Base-by-base conservation (phyloP, 139 green algal genomes). In the Yamagishiella unicocca region DNA sequence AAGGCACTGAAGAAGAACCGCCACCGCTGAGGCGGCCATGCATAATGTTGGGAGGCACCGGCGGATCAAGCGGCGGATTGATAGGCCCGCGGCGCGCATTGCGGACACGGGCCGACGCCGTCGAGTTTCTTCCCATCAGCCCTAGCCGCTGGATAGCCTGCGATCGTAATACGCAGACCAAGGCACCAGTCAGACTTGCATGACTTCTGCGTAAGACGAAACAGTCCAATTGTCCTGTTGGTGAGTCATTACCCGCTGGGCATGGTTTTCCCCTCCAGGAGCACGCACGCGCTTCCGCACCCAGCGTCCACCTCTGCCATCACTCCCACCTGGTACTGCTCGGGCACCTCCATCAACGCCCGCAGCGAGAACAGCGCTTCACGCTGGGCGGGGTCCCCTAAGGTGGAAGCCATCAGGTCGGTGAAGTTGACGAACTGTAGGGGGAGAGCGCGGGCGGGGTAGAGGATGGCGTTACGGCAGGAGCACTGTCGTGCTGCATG, bases 261-360 rank as follows among this genome's bases (percentile, higher is more conserved):
- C n/a, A n/a, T n/a, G n/a, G n/a, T n/a, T n/a, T n/a, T n/a, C n/a
- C n/a, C n/a, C n/a, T n/a, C n/a, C n/a, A n/a, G n/a, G n/a, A n/a
- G n/a, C n/a, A n/a, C n/a, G n/a, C n/a, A n/a, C n/a, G n/a, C n/a
- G n/a, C n/a, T n/a, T n/a, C n/a, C n/a, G n/a, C n/a, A n/a, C n/a
- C n/a, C n/a, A n/a, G n/a, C n/a, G n/a, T n/a, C n/a, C n/a, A n/a
- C n/a, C n/a, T n/a, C n/a, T n/a, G n/a, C n/a, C n/a, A n/a, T n/a
- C n/a, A n/a, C n/a, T 2, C 70, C 2, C 19, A 92, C 90, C 85
- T 93, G 94, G 85, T 92, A 96, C 87, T 97, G 95, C 33, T 94
- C 89, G 10, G 95, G 95, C 7, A 97, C 83, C 84, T 97, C 95
- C 95, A 97, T 97, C 2, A 97, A 85, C 0, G 94, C 94, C 9